These are phyloP conservation scores for Rhizoclosmatium sp. DNA, from an alignment of 192 early-diverging fungal species.

Conservation along the genomic window DNA sequence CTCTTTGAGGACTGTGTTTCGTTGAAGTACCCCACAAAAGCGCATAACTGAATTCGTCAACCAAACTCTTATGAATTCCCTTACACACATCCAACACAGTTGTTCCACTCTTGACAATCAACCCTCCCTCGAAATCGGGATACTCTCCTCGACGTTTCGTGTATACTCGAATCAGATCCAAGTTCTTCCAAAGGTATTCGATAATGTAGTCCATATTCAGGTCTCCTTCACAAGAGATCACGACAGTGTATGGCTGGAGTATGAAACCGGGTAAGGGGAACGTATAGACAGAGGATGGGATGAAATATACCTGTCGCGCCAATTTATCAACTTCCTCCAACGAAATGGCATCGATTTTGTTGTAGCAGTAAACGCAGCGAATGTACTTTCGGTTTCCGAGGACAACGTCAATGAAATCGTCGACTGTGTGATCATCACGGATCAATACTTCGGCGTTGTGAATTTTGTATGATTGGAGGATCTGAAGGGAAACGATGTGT, in stretches of 20 bases:
- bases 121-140: slow-evolving; percentile 91
- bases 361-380: slow-evolving; percentile 91
- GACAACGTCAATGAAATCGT: slow-evolving; percentile 99
- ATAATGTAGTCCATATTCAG: slow-evolving; percentile 92
- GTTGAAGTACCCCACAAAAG: slow-evolving; percentile 96
- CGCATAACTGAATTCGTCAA: slow-evolving; percentile 91
- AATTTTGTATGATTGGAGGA: slow-evolving; percentile 97
- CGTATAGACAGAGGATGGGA: neutral
- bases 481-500: slow-evolving; percentile 48
- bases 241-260: slow-evolving; percentile 81
- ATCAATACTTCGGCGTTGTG: slow-evolving; percentile 98
- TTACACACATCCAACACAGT: slow-evolving; percentile 72
- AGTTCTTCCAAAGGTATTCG: slow-evolving; percentile 89
- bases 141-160: slow-evolving; percentile 95
- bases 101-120: slow-evolving; percentile 77
- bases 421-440: slow-evolving; percentile 95
- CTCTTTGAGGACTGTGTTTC: slow-evolving; percentile 97
- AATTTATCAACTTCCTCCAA: slow-evolving; percentile 94
- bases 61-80: slow-evolving; percentile 87
- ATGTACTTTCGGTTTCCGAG: slow-evolving; percentile 97
- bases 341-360: slow-evolving; percentile 96
- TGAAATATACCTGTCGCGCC: slow-evolving; percentile 67
- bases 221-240: slow-evolving; percentile 89
- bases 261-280: neutral
- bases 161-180: slow-evolving; percentile 91